Evolutionary conservation across 1,139 yeast genomes (phyloP), one percentile per base, ranked within the genome.

Genomic region (Yamadazyma diddensiae): DNA sequence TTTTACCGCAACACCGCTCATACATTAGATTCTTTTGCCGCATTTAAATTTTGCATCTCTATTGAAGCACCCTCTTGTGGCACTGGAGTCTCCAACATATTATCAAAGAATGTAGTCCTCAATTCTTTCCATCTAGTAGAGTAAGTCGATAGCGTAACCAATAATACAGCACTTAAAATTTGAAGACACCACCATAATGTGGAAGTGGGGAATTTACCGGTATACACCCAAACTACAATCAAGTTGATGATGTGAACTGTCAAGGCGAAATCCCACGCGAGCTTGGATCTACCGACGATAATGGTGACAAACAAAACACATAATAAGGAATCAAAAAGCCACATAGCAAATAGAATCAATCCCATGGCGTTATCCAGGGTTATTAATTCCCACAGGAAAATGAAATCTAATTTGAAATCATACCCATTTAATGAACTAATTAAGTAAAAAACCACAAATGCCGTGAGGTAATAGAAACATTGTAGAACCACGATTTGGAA

Each of bases 181-280:
- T 88, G 97, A 29, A 88, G 59, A 20, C 77, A 58, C 94, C 97
- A 87, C 97, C 97, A 92, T 31, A 82, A 66, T 7, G 80, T 46
- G 24, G 81, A 76, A 7, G 67, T 59, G 0, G 97, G 97, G 43
- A 90, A 73, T 25, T 69, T 64, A 1, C 80, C 75, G 5, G 83
- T 68, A 43, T 76, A 79, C 1, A 73, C 41, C 79, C 88, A 80
- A 0, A 79, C 86, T 5, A 86, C 79, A 3, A 80, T 35, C 24
- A 90, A 59, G 57, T 90, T 83, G 33, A 92, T 74, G 12, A 85
- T 79, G 56, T 92, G 97, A 11, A 92, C 69, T 0, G 98, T 90
- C 21, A 92, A 53, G 9, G 95, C 96, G 62, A 90, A 92, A 57
- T 92, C 98, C 84, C 96, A 83, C 0, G 97, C 97, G 37, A 92